Evolutionary conservation across 78 protist genomes (phyloP), one percentile per base, ranked within the genome.

Genomic region (Cavenderia fasciculata): DNA sequence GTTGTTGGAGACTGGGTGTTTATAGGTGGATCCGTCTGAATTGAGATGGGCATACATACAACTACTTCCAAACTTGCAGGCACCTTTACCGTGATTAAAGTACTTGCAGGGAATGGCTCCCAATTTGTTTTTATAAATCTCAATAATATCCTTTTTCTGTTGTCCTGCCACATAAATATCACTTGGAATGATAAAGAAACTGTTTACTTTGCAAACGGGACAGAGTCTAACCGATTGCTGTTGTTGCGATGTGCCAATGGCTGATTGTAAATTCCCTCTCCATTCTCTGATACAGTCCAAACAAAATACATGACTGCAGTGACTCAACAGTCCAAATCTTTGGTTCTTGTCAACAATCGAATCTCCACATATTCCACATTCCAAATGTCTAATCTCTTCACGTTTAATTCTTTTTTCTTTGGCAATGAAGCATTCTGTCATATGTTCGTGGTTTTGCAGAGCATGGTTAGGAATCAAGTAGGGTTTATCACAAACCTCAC

Each of bases 321-420:
- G 87, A 4, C 54, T 33, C 4, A 86, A 65, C 19, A 86, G 10
- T 38, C 93, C 93, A 40, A 70, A 86, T 59, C 85, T 74, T n/a
- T 69, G 69, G 6, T 65, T 65, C 44, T 65, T 65, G 7, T 86
- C 87, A 19, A 65, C 85, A n/a, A 86, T 62, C 2, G 76, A 56
- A 2, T 86, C 93, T 44, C 59, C 72, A 61, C 93, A 86, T 6
- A 86, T 86, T 34, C 87, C 84, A 68, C 93, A 86, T 19, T 78
- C 88, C 14, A 78, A 51, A 31, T 78, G 54, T 52, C 41, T 78
- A 21, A 78, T 78, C 36, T 65, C 21, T 18, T 44, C 88, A 52
- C 88, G 74, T 66, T 78, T 57, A 7, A 8, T 52, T 25, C 23
- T 31, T 47, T 65, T 44, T 66, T 78, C 71, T 51, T 52, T 49